These are phyloP conservation scores for Apium graveolens DNA, from an alignment of 129 eudicot genomes.

Conservation along the genomic window DNA sequence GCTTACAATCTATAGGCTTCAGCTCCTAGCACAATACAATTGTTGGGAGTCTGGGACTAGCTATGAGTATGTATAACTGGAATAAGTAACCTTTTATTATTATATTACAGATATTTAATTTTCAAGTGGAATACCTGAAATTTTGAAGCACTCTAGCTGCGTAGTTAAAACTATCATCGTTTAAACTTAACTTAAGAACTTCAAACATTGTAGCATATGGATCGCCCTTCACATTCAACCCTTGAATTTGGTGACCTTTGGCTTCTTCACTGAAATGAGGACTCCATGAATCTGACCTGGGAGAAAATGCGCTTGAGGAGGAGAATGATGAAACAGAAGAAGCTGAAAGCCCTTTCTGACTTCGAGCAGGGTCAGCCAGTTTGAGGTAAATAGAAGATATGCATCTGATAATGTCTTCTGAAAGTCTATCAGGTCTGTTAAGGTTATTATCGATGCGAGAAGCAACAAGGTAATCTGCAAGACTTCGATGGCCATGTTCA, in stretches of 20 bases:
- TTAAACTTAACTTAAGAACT: slow-evolving; percentile 51
- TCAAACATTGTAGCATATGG: slow-evolving; percentile 50
- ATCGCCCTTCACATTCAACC: slow-evolving; percentile 36
- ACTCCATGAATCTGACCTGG: slow-evolving; percentile 74
- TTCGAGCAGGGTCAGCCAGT: slow-evolving; percentile 45
- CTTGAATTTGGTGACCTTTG: slow-evolving; percentile 26
- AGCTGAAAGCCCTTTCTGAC: slow-evolving; percentile 39
- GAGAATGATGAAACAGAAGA: slow-evolving; percentile 64
- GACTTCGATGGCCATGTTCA: slow-evolving; percentile 47
- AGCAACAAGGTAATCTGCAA: slow-evolving; percentile 61
- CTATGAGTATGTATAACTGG: neutral
- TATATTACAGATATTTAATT: neutral
- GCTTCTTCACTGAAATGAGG: slow-evolving; percentile 53
- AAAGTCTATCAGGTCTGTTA: slow-evolving; percentile 53
- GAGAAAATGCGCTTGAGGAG: slow-evolving; percentile 63
- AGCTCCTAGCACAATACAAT: neutral
- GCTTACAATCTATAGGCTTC: neutral
- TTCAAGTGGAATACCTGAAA: slow-evolving; percentile 41
- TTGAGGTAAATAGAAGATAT: slow-evolving; percentile 73
- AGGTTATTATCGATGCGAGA: slow-evolving; percentile 28
- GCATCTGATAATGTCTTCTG: slow-evolving; percentile 72
- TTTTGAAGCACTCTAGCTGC: slow-evolving; percentile 68
- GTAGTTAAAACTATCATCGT: slow-evolving; percentile 65
- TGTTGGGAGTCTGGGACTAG: neutral
- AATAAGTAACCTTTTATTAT: neutral